Evolutionary conservation across 129 eudicot genomes (phyloP), one percentile per base, ranked within the genome.

Genomic region (Flaveria trinervia): DNA sequence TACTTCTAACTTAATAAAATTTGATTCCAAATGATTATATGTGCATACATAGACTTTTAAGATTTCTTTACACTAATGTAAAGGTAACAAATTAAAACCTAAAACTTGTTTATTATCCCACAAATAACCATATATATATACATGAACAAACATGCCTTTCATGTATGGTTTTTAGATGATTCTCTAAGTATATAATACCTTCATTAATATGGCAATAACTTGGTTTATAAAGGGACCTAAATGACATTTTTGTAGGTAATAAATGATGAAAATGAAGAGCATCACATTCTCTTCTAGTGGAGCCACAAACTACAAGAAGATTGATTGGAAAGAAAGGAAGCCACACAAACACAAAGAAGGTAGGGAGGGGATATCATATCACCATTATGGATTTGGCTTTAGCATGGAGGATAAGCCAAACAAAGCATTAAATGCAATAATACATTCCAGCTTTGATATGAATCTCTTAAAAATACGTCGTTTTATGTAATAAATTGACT

Each of bases 241-340:
- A 72, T 64, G 70, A 57, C 57, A 70, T 22, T 49, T 45, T 46
- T 59, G 62, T 23, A 17, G 49, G n/a, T 41, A 43, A 70, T 70
- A n/a, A 33, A 75, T 76, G 79, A 48, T 76, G 81, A 77, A 65
- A 11, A 76, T 71, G 74, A 26, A 71, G 64, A 72, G 85, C 45
- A 57, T 73, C 84, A 73, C 62, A 52, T 71, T 72, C 71, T 78
- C 64, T 66, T 30, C 9, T 36, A 59, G 83, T 83, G 79, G 86
- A 83, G 77, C 86, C 86, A 67, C 80, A 66, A 33, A 50, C 77
- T 59, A 54, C 41, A 55, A 9, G 28, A 60, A 65, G 73, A 71
- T 57, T 71, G 85, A 76, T 73, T 72, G 82, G 73, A 71, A 77
- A 60, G 70, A 82, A 76, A 56, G 76, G 28, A 82, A 82, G 55